Evolutionary conservation across 257 asterid species (phyloP).

Genomic region (Solanum appendiculatum): DNA sequence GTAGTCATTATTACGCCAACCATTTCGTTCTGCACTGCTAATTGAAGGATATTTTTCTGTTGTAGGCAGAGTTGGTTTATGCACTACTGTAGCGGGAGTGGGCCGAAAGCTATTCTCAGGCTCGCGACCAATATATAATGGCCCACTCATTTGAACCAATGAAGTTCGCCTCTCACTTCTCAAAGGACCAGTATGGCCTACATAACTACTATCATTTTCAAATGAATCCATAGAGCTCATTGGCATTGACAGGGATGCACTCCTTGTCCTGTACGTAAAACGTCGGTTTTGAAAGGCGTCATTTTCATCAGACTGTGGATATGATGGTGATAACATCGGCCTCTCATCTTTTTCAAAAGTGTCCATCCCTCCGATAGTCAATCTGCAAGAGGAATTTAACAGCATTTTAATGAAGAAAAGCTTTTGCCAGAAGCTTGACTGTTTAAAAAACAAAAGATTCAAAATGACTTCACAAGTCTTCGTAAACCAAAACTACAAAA

Average conservation of each 20-base stretch:
- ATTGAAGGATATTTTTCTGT: slow-evolving; percentile 45
- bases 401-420: not conserved
- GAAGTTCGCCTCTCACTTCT: slow-evolving; percentile 33
- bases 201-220: slow-evolving; percentile 26
- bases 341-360: slow-evolving; percentile 53
- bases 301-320: slow-evolving; percentile 29
- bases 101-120: slow-evolving; percentile 35
- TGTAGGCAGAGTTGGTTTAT: slow-evolving; percentile 18
- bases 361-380: slow-evolving; percentile 31
- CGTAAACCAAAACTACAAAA: not conserved
- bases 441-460: not conserved
- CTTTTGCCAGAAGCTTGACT: not conserved
- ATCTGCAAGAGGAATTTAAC: slow-evolving; percentile 8
- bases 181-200: slow-evolving; percentile 74
- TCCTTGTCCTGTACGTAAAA: slow-evolving; percentile 39
- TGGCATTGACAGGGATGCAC: slow-evolving; percentile 69
- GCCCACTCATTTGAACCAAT: slow-evolving; percentile 54
- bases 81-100: slow-evolving; percentile 23
- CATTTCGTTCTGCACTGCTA: slow-evolving; percentile 18
- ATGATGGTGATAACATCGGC: slow-evolving; percentile 54
- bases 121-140: slow-evolving; percentile 27
- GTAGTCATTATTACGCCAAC: slow-evolving; percentile 31
- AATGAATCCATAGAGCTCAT: slow-evolving; percentile 31
- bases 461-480: not conserved
- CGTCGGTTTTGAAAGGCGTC: slow-evolving; percentile 22